These are phyloP conservation scores for Candida pini DNA, from an alignment of 805 yeast species.

Conservation along the genomic window DNA sequence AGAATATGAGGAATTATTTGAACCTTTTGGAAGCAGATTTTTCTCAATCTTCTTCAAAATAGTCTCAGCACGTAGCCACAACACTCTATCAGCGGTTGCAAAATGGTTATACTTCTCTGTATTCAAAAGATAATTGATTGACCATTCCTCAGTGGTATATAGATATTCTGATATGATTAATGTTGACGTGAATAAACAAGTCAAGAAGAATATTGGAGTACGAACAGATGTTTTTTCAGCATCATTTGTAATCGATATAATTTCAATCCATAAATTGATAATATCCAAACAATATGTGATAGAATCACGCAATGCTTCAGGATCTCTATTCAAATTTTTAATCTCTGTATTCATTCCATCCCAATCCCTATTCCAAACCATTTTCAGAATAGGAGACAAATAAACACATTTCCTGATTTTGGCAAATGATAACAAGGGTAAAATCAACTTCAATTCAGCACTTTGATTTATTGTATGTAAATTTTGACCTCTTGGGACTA, in stretches of 20 bases:
- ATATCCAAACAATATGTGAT: constrained; percentile 52
- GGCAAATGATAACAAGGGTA: constrained; percentile 63
- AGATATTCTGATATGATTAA: constrained; percentile 60
- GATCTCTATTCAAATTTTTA: constrained; percentile 42
- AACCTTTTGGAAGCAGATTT: constrained; percentile 46
- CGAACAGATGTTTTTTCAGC: constrained; percentile 62
- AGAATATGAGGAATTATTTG: constrained; percentile 48
- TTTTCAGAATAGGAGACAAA: constrained; percentile 54
- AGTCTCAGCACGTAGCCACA: constrained; percentile 62
- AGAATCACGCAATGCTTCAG: constrained; percentile 62
- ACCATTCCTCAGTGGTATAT: constrained; percentile 50
- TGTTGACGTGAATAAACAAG: constrained; percentile 61
- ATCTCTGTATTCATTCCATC: constrained; percentile 52
- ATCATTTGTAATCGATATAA: constrained; percentile 58
- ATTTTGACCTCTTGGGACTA: constrained; percentile 48
- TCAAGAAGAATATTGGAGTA: constrained; percentile 71
- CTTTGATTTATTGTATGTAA: constrained; percentile 42
- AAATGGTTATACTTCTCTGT: constrained; percentile 16
- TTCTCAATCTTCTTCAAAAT: constrained; percentile 56
- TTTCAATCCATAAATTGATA: constrained; percentile 65
- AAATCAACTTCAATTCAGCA: constrained; percentile 55
- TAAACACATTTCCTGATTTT: constrained; percentile 60
- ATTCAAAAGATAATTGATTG: constrained; percentile 29
- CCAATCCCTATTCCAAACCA: constrained; percentile 67
- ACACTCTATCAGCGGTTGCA: constrained; percentile 44